Conservation (phyloP, 305 asterid species). For the Rubia balearica region DNA sequence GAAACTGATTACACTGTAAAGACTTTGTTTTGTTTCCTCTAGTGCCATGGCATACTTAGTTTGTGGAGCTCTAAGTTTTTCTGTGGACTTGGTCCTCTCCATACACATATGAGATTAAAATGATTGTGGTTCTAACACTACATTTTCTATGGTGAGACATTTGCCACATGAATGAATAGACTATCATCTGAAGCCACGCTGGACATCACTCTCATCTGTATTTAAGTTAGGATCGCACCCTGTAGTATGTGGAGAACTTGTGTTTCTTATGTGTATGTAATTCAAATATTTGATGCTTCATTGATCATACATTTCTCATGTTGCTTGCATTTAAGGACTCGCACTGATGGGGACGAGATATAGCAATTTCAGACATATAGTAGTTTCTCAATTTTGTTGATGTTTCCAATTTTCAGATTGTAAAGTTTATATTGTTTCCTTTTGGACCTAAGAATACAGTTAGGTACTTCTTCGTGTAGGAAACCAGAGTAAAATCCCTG, state of each 20-base stretch:
- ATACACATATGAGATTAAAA: neutral
- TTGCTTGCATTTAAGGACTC: constrained; percentile 5
- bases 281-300: neutral
- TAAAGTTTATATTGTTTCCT: no score
- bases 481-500: no score
- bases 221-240: neutral
- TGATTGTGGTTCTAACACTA: neutral
- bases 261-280: neutral
- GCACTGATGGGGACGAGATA: neutral
- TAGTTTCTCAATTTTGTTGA: no score
- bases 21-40: neutral
- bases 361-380: no score
- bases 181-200: neutral
- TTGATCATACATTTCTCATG: neutral
- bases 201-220: neutral
- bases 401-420: no score
- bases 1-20: no score
- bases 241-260: neutral
- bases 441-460: no score
- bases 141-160: neutral
- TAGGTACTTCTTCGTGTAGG: no score
- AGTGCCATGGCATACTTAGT: no score
- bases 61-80: neutral
- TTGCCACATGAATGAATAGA: neutral
- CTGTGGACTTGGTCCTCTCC: neutral